phyloP scores from a whole-genome alignment of 441 rosid genomes.

The Croton setiger region DNA sequence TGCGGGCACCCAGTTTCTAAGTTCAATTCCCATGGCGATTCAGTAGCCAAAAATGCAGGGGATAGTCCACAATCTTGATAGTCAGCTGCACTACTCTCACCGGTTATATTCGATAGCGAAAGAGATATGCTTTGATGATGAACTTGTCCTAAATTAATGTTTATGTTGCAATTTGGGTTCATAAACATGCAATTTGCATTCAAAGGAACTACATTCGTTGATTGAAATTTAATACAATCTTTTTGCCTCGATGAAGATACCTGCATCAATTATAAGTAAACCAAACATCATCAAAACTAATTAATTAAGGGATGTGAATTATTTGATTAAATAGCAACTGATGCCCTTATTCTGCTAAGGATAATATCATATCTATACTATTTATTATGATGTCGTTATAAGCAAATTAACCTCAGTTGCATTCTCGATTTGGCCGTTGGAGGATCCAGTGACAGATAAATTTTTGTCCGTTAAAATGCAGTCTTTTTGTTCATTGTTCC shows the following conservation, averaged over 20 bases:
- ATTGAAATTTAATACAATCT: constrained; percentile 37
- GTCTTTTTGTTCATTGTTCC: constrained; percentile 33
- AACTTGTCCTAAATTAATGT: constrained; percentile 46
- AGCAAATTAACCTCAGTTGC: constrained; percentile 39
- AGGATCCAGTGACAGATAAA: constrained; percentile 36
- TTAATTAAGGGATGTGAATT: too few species aligned
- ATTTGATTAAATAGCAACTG: too few species aligned
- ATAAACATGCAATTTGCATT: constrained; percentile 31
- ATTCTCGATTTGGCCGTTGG: constrained; percentile 41
- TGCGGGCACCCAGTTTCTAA: constrained; percentile 45
- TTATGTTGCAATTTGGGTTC: constrained; percentile 39
- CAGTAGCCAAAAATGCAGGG: constrained; percentile 37
- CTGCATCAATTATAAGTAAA: constrained; percentile 15
- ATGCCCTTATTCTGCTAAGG: too few species aligned
- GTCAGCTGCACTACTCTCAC: constrained; percentile 50
- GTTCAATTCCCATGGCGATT: constrained; percentile 68
- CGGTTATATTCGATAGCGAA: constrained; percentile 52
- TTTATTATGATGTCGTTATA: background rate
- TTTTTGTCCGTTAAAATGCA: constrained; percentile 37
- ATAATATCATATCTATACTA: too few species aligned
- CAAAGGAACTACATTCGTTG: constrained; percentile 23
- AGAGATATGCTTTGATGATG: constrained; percentile 43
- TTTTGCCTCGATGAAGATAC: constrained; percentile 48
- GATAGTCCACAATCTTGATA: constrained; percentile 58
- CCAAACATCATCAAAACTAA: too few species aligned